Conservation (phyloP, 495 filamentous ascomycete species). For the Xylaria nigripes region DNA sequence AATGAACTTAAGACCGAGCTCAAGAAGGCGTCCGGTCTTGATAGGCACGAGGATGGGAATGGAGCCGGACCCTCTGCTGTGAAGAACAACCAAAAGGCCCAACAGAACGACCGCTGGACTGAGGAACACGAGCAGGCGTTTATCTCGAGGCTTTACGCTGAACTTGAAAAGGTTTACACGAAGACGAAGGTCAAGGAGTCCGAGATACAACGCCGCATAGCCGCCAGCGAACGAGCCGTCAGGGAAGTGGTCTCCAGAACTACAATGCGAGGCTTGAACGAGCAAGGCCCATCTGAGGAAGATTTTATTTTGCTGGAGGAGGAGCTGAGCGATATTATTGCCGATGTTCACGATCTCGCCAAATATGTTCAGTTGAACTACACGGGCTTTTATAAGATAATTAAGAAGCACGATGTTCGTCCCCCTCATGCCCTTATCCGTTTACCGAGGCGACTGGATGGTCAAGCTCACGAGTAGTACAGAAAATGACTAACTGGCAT, state of each 20-base stretch:
- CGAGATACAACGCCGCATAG: slow-evolving; percentile 86
- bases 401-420: slow-evolving; percentile 98
- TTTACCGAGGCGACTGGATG: neutral
- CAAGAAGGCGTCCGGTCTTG: slow-evolving; percentile 57
- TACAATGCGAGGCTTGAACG: slow-evolving; percentile 45
- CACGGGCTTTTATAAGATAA: slow-evolving; percentile 99
- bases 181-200: slow-evolving; percentile 94
- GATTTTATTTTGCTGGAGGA: slow-evolving; percentile 93
- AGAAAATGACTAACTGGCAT: slow-evolving; percentile 95
- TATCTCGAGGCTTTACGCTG: slow-evolving; percentile 73
- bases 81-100: slow-evolving; percentile 45
- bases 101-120: slow-evolving; percentile 62
- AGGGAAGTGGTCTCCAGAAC: slow-evolving; percentile 71
- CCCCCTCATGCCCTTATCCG: neutral
- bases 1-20: slow-evolving; percentile 84
- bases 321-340: slow-evolving; percentile 94
- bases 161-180: slow-evolving; percentile 92
- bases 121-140: slow-evolving; percentile 89
- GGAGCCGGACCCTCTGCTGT: slow-evolving; percentile 24
- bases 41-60: slow-evolving; percentile 27
- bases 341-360: slow-evolving; percentile 95
- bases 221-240: slow-evolving; percentile 78
- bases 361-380: slow-evolving; percentile 99
- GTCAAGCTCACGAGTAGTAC: slow-evolving; percentile 19
- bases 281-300: slow-evolving; percentile 68